Conservation (phyloP, 306 rosid species). For the Acacia acuminata region DNA sequence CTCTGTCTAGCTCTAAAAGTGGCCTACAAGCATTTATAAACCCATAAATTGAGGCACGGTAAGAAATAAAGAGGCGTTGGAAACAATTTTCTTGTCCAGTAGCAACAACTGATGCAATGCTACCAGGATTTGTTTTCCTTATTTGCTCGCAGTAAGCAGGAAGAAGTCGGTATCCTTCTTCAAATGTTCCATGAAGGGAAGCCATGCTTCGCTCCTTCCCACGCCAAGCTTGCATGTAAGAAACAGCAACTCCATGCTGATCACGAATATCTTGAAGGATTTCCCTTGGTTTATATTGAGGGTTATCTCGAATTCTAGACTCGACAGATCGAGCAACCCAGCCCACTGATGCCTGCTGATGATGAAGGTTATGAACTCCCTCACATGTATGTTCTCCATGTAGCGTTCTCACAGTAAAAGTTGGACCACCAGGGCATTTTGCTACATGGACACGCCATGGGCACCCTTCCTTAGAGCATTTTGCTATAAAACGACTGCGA, state of each 20-base stretch:
- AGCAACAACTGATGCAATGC: constrained; percentile 93
- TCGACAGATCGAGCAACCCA: constrained; percentile 99
- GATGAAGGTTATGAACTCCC: constrained; percentile 94
- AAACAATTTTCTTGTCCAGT: constrained; percentile 90
- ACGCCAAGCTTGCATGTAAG: constrained; percentile 99
- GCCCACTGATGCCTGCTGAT: constrained; percentile 99
- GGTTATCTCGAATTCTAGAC: constrained; percentile 90
- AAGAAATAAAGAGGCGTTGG: constrained; percentile 83
- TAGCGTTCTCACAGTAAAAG: constrained; percentile 89
- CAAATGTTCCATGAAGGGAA: constrained; percentile 98
- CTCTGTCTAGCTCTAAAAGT: constrained; percentile 45
- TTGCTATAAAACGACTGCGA: constrained; percentile 97
- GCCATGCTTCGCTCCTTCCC: constrained; percentile 99
- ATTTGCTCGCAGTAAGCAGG: constrained; percentile 93
- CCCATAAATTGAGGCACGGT: constrained; percentile 91
- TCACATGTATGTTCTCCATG: constrained; percentile 95
- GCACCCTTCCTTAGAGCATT: constrained; percentile 99
- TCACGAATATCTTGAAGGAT: constrained; percentile 93
- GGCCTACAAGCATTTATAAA: constrained; percentile 97
- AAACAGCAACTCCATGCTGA: constrained; percentile 97
- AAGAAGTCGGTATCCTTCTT: constrained; percentile 93
- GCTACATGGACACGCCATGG: constrained; percentile 99
- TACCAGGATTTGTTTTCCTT: constrained; percentile 89
- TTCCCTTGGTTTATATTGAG: constrained; percentile 93
- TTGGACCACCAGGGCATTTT: constrained; percentile 94